Base-by-base conservation (phyloP, 2,329 filamentous ascomycete species). In the Colletotrichum viniferum region DNA sequence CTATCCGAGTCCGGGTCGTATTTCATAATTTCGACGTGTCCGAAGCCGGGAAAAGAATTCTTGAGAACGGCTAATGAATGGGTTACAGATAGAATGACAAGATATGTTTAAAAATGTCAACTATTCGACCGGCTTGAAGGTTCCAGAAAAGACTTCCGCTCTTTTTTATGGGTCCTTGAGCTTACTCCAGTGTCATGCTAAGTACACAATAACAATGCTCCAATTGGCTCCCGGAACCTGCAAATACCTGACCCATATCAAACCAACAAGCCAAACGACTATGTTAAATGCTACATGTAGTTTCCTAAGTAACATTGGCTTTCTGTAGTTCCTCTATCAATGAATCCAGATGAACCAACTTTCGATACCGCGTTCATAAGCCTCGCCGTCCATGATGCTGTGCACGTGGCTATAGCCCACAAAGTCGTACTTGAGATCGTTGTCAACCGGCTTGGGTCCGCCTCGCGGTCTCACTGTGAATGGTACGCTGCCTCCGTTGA, bases 271-370 rank as follows among this genome's bases (percentile, higher is more conserved):
- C 3, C 38, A 48, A 7, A 48, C 9, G 7, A 48, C 3, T 4
- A 48, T 48, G 38, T 48, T 7, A 6, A 12, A 0, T 6, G 38
- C 18, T n/a, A 36, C 34, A 16, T 36, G 34, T 16, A 43, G 18
- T n/a, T 43, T 43, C 9, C 18, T 6, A 3, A 5, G 0, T 2
- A 4, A n/a, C 0, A 6, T 4, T n/a, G 18, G 4, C 9, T 43
- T 43, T n/a, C 9, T 12, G 9, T 12, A n/a, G 18, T 2, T n/a
- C 18, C 9, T 48, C 18, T 12, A 4, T 52, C 43, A 52, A 52
- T 2, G 6, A 21, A 52, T 21, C 43, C 43, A 52, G 2, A 52
- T 21, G 12, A 21, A 52, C 43, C 6, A n/a, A 0, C 43, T 52
- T 24, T 21, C n/a, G 43, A 52, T 52, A 3, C 43, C 43, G 43